Evolutionary conservation across 73 alveolate genomes (phyloP), one percentile per base, ranked within the genome.

Genomic region (Durusdinium trenchii): DNA sequence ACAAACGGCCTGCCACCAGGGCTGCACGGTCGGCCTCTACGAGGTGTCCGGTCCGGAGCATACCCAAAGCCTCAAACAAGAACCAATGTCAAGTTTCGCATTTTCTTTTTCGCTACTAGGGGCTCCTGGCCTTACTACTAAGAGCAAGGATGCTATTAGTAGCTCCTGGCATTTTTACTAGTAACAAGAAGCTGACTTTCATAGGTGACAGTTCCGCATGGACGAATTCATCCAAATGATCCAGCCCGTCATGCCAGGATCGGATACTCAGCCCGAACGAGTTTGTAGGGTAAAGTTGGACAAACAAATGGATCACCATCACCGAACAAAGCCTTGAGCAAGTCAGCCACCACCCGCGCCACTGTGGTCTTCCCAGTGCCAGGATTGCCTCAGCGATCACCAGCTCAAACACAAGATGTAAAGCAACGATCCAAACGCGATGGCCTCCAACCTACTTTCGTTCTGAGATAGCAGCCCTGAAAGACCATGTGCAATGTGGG

Each of bases 261-360:
- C n/a, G n/a, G n/a, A n/a, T n/a, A n/a, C n/a, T n/a, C 23, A n/a
- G n/a, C n/a, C n/a, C n/a, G n/a, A n/a, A n/a, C n/a, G n/a, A n/a
- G n/a, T n/a, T n/a, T n/a, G n/a, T n/a, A n/a, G n/a, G n/a, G n/a
- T n/a, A n/a, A n/a, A n/a, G n/a, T n/a, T n/a, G n/a, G n/a, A n/a
- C n/a, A n/a, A n/a, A n/a, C n/a, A n/a, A 57, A 57, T 23, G 32
- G n/a, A n/a, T n/a, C n/a, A n/a, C n/a, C n/a, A n/a, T n/a, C n/a
- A n/a, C n/a, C n/a, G n/a, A n/a, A n/a, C n/a, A n/a, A n/a, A n/a
- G 76, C 98, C 98, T 91, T 91, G 89, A 91, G 98, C 89, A 91
- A 48, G 60, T 91, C 98, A 32, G 98, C 98, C 69, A 91, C 98
- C 43, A 91, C 98, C 57, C 98, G 98, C 23, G 98, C 98, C 28